Evolutionary conservation across 768 basidiomycete genomes (phyloP).

Genomic region (Amyloporia xantha): DNA sequence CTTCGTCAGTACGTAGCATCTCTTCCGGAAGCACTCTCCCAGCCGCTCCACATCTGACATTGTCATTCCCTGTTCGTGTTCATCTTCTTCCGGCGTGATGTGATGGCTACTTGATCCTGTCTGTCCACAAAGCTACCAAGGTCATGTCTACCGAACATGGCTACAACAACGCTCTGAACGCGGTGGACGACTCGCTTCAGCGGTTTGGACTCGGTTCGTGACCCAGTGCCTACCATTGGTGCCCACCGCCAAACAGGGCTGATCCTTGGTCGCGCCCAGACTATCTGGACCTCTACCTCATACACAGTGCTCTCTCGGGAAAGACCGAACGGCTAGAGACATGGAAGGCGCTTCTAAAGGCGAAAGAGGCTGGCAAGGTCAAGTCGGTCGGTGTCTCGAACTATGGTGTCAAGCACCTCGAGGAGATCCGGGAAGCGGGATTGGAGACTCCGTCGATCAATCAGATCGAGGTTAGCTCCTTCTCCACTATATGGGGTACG

Average conservation of each 20-base stretch:
- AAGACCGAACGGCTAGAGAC: conserved; percentile 59
- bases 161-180: conserved; percentile 53
- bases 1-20: conserved; percentile 46
- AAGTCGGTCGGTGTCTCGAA: conserved; percentile 78
- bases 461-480: conserved; percentile 53
- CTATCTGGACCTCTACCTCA: conserved; percentile 71
- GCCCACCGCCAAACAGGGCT: background rate
- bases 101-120: background rate
- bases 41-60: background rate
- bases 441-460: conserved; percentile 67
- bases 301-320: conserved; percentile 68
- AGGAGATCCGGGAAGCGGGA: conserved; percentile 63
- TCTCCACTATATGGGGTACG: background rate
- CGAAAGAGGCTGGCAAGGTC: conserved; percentile 59
- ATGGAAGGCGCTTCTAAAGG: conserved; percentile 62
- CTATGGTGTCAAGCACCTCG: conserved; percentile 63
- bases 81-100: conserved; percentile 4
- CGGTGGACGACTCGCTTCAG: conserved; percentile 53
- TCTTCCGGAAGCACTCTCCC: background rate
- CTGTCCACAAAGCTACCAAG: conserved; percentile 52
- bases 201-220: conserved; percentile 49
- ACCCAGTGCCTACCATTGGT: background rate
- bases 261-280: too few relatives aligned
- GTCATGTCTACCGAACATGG: conserved; percentile 52
- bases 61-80: background rate